phyloP scores from a whole-genome alignment of 495 filamentous ascomycete species.

The Neurospora sp. region DNA sequence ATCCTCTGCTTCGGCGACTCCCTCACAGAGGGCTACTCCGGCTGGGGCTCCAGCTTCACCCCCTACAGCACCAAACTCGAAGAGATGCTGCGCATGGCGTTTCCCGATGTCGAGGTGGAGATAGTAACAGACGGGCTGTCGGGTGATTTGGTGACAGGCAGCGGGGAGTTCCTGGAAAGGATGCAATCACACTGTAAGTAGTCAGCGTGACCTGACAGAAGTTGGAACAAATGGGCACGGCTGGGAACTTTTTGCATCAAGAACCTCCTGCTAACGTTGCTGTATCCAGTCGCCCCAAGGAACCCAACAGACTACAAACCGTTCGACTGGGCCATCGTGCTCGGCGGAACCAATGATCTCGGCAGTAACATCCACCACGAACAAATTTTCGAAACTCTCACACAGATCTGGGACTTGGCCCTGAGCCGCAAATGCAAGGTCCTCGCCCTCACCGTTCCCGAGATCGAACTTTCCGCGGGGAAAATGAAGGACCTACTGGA shows the following conservation, averaged over 20 bases:
- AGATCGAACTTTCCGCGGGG: slow-evolving; percentile 14
- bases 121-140: slow-evolving; percentile 33
- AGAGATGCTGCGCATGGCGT: slow-evolving; percentile 31
- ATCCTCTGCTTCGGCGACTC: slow-evolving; percentile 59
- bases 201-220: not conserved
- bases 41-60: slow-evolving; percentile 32
- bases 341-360: slow-evolving; percentile 53
- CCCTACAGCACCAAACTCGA: slow-evolving; percentile 39
- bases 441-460: slow-evolving; percentile 51
- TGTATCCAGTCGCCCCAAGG: slow-evolving; percentile 1
- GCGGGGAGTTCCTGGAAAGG: slow-evolving; percentile 29
- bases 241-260: not conserved
- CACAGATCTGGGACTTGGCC: slow-evolving; percentile 36
- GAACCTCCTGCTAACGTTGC: not conserved
- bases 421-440: slow-evolving; percentile 40
- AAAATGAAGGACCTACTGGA: slow-evolving; percentile 18
- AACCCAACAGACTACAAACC: slow-evolving; percentile 2
- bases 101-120: slow-evolving; percentile 25
- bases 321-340: slow-evolving; percentile 39
- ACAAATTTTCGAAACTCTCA: slow-evolving; percentile 31
- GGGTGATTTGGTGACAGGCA: slow-evolving; percentile 41
- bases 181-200: slow-evolving; percentile 36
- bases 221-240: not conserved
- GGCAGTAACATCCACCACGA: slow-evolving; percentile 21
- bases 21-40: slow-evolving; percentile 47